Evolutionary conservation across 306 rosid species (phyloP).

Genomic region (Nissolia schottii): DNA sequence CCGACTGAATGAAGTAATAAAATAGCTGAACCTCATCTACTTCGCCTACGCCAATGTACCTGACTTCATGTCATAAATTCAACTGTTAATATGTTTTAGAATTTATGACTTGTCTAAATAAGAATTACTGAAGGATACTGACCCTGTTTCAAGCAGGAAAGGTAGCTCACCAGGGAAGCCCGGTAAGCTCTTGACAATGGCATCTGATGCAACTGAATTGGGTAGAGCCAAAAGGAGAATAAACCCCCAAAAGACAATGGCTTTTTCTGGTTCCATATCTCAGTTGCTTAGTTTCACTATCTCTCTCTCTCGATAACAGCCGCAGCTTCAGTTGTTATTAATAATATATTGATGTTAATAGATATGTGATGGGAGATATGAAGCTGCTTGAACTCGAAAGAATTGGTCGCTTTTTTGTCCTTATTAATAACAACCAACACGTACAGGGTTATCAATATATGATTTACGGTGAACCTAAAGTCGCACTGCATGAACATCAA

Average conservation of each 20-base stretch:
- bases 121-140: not conserved
- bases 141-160: constrained; percentile 23
- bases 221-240: constrained; percentile 2
- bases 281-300: not conserved
- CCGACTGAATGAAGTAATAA: constrained; percentile 41
- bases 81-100: not conserved
- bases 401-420: not conserved
- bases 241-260: not conserved
- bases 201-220: not conserved
- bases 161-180: constrained; percentile 19
- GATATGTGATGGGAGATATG: not conserved
- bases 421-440: not conserved
- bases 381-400: not conserved
- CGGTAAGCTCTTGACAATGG: constrained; percentile 20
- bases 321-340: not conserved
- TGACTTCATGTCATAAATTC: not conserved
- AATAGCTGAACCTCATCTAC: constrained; percentile 32
- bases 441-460: not conserved
- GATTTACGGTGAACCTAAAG: not conserved
- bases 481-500: not conserved
- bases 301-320: not conserved
- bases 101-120: not conserved
- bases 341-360: not conserved
- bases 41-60: constrained; percentile 41
- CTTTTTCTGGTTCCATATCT: not conserved